Evolutionary conservation across 768 basidiomycete genomes (phyloP).

Genomic region (Pleurotus djamor): DNA sequence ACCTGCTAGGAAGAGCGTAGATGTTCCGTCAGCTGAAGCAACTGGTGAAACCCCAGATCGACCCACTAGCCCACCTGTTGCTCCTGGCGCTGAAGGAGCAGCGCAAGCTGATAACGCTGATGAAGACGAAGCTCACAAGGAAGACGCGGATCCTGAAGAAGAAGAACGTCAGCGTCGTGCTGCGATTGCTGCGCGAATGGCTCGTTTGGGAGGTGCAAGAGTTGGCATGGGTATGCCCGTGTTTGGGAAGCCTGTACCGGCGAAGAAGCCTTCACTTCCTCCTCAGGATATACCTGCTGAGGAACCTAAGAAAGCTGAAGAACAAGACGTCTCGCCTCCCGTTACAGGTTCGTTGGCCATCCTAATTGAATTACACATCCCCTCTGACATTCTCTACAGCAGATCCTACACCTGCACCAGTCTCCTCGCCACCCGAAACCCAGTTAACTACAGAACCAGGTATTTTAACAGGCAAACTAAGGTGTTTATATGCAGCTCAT

Average conservation of each 20-base stretch:
- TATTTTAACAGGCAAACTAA: no score
- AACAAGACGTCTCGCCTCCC: neutral
- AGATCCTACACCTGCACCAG: neutral
- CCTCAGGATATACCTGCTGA: conserved; percentile 11
- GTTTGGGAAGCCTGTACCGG: conserved; percentile 49
- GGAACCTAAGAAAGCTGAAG: conserved; percentile 7
- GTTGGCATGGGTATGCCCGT: conserved; percentile 79
- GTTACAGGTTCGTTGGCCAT: neutral
- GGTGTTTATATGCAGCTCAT: no score
- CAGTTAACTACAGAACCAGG: no score
- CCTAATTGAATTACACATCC: neutral
- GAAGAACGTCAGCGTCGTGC: conserved; percentile 80
- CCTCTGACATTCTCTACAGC: neutral
- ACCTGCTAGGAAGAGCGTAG: neutral
- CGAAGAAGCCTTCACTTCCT: conserved; percentile 22
- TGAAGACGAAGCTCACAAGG: conserved; percentile 22
- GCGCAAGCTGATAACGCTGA: conserved; percentile 16
- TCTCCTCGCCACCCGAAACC: no score
- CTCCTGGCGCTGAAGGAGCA: neutral
- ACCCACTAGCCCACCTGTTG: neutral
- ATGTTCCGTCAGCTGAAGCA: neutral
- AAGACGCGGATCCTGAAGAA: conserved; percentile 47
- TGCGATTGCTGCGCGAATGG: conserved; percentile 91
- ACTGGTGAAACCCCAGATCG: neutral
- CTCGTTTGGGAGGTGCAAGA: conserved; percentile 82